These are phyloP conservation scores for Aspergillus uvarum DNA, from an alignment of 2,329 filamentous ascomycete species.

Conservation along the genomic window DNA sequence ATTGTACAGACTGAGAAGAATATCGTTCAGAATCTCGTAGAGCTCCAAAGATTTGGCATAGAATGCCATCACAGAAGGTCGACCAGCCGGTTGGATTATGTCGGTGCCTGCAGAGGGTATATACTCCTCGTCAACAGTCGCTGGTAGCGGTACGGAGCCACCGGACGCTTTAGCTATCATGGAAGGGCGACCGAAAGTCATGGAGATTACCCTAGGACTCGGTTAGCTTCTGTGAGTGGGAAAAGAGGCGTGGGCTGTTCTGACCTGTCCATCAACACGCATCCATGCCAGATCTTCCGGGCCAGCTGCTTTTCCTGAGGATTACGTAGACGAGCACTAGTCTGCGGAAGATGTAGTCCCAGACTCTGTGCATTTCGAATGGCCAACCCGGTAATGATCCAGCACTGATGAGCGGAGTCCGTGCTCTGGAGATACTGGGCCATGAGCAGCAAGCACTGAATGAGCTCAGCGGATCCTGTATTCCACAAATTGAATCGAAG, in stretches of 20 bases:
- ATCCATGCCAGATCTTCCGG: constrained; percentile 38
- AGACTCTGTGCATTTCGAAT: constrained; percentile 51
- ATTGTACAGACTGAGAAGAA: constrained; percentile 33
- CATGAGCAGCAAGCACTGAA: constrained; percentile 51
- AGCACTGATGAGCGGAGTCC: constrained; percentile 49
- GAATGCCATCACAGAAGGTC: constrained; percentile 33
- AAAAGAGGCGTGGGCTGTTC: background rate
- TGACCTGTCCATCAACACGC: constrained; percentile 39
- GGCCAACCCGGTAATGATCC: constrained; percentile 51
- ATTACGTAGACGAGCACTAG: constrained; percentile 26
- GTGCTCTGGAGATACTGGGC: constrained; percentile 53
- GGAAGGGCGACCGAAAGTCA: constrained; percentile 39
- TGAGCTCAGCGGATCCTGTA: constrained; percentile 44
- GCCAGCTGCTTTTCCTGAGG: constrained; percentile 32
- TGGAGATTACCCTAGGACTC: constrained; percentile 33
- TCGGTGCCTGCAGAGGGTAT: constrained; percentile 20
- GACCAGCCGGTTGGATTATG: constrained; percentile 21
- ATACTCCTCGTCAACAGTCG: constrained; percentile 34
- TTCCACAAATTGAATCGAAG: constrained; percentile 48
- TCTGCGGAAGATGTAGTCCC: constrained; percentile 47
- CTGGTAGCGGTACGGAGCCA: constrained; percentile 30
- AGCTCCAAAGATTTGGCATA: constrained; percentile 34
- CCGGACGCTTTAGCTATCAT: constrained; percentile 35
- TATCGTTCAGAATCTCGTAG: constrained; percentile 38
- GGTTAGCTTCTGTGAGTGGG: background rate